phyloP scores from a whole-genome alignment of 805 yeast species.

The Yamadazyma laniorum region DNA sequence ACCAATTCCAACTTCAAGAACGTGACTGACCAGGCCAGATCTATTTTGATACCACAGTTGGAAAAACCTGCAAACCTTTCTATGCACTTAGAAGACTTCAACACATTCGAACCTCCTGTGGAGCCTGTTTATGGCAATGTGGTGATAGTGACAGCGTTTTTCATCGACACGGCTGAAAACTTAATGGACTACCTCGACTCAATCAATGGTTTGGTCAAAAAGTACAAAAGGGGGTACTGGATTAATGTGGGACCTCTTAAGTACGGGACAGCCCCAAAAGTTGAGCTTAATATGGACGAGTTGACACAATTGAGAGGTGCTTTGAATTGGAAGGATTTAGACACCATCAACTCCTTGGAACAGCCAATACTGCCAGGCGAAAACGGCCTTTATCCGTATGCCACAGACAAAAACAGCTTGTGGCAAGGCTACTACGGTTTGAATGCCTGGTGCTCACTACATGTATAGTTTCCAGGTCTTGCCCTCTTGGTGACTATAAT shows the following conservation, averaged over 20 bases:
- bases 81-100: slow-evolving; percentile 63
- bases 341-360: slow-evolving; percentile 14
- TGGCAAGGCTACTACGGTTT: slow-evolving; percentile 82
- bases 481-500: no score
- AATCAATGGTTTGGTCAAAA: slow-evolving; percentile 37
- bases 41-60: slow-evolving; percentile 25
- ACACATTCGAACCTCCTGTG: slow-evolving; percentile 42
- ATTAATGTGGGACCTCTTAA: slow-evolving; percentile 89
- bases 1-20: slow-evolving; percentile 64
- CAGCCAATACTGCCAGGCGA: slow-evolving; percentile 9
- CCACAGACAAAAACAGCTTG: slow-evolving; percentile 62
- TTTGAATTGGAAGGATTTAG: slow-evolving; percentile 59
- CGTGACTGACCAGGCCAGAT: slow-evolving; percentile 50
- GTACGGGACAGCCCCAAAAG: slow-evolving; percentile 81
- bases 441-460: slow-evolving; percentile 45
- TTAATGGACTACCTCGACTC: slow-evolving; percentile 70
- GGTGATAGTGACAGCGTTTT: slow-evolving; percentile 67
- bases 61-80: slow-evolving; percentile 47
- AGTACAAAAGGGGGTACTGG: slow-evolving; percentile 61
- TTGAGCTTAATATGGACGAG: slow-evolving; percentile 75
- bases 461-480: neutral
- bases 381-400: slow-evolving; percentile 52
- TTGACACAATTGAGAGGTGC: slow-evolving; percentile 47
- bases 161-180: slow-evolving; percentile 91
- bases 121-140: slow-evolving; percentile 40